A percentile compares a stretch with the other conserved stretches of the same genome.
These are phyloP conservation scores for Ailanthus altissimus DNA, from an alignment of 345 rosid species.

Conservation along the genomic window DNA sequence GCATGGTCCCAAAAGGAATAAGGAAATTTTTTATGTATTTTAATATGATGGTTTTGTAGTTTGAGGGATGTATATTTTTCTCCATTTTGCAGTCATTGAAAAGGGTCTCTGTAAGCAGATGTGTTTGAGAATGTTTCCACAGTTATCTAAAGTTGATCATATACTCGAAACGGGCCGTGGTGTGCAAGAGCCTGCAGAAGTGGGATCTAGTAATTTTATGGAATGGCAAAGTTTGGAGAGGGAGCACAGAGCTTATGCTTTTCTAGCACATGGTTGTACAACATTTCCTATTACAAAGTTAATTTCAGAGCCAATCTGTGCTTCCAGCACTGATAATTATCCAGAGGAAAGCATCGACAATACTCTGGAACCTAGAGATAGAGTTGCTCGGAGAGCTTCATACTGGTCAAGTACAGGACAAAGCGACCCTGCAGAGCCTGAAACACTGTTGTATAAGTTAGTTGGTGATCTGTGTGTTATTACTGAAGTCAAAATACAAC, in stretches of 20 bases:
- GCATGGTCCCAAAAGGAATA: neutral
- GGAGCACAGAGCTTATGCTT: conserved; percentile 76
- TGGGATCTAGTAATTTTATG: conserved; percentile 47
- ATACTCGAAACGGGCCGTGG: conserved; percentile 40
- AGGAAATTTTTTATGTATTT: neutral
- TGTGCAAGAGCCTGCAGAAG: conserved; percentile 35
- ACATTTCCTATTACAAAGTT: conserved; percentile 46
- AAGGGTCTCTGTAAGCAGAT: conserved; percentile 61
- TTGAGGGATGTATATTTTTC: neutral
- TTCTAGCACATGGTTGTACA: conserved; percentile 51
- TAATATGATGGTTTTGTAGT: neutral
- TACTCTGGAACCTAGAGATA: conserved; percentile 61
- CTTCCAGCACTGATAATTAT: conserved; percentile 91
- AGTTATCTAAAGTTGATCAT: conserved; percentile 44
- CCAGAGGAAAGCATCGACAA: conserved; percentile 76
- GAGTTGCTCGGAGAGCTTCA: conserved; percentile 52
- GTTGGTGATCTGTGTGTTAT: conserved; percentile 66
- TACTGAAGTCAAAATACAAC: conserved; percentile 69
- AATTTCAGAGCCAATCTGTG: conserved; percentile 59
- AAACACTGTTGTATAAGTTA: conserved; percentile 74
- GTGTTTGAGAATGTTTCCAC: conserved; percentile 72
- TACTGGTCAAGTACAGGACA: conserved; percentile 97
- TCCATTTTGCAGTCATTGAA: conserved; percentile 50
- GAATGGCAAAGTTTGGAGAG: conserved; percentile 48
- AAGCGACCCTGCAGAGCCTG: conserved; percentile 66